Evolutionary conservation across 495 filamentous ascomycete genomes (phyloP), one percentile per base, ranked within the genome.

Genomic region (Echria macrotheca): DNA sequence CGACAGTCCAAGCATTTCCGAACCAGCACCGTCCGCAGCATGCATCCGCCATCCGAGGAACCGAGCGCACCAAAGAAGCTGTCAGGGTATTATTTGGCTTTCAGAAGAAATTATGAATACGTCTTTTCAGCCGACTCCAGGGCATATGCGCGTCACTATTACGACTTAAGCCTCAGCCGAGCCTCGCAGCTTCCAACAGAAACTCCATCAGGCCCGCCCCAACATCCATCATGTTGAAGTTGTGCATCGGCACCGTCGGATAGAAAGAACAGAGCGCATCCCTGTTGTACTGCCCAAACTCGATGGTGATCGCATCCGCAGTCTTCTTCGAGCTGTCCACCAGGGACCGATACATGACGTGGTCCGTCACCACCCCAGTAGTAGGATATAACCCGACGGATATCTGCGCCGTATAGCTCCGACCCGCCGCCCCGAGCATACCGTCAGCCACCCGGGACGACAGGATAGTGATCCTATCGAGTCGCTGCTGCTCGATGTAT

Each of bases 211-310:
- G 24, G 9, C 12, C 45, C 12, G 33, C 45, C 23, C 32, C 45
- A 11, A 23, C 17, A 21, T 48, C 45, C 9, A 39, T 12, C 38
- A 31, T 32, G 14, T 21, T 43, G 24, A 42, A 9, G 11, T 22
- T 9, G 26, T 50, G 36, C 25, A 19, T 42, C 36, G 35, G 19
- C 9, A 17, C 32, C 0, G 29, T 28, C 10, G 48, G 38, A 24
- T 36, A 43, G 15, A 38, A 46, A 15, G 4, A 3, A 11, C 41
- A 47, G 18, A 17, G 12, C 4, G 22, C 35, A 9, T 39, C 19
- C n/a, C 14, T 24, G 18, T 48, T 71, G 21, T 54, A 45, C 33
- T 61, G 64, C 0, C 70, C 70, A 59, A 74, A 74, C 56, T 74
- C 68, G 35, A 74, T 52, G 0, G 65, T 70, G 29, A 62, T 70